These are phyloP conservation scores for Fusarium falciforme DNA, from an alignment of 2,329 filamentous ascomycete genomes.

Conservation along the genomic window DNA sequence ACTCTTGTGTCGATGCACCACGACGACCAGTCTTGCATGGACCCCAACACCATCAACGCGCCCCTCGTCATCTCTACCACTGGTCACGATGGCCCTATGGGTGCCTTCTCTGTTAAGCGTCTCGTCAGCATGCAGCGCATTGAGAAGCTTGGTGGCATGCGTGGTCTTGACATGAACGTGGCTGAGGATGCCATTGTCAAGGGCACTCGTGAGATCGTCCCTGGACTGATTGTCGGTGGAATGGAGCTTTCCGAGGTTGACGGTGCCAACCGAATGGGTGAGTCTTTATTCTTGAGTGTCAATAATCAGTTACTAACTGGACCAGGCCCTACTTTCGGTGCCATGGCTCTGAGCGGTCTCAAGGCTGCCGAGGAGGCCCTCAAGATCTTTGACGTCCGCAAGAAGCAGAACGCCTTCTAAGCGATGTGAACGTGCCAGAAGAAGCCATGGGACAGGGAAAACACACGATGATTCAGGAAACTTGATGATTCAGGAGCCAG, in stretches of 20 bases:
- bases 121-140: conserved; percentile 89
- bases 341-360: conserved; percentile 88
- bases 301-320: not conserved
- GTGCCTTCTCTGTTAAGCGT: conserved; percentile 90
- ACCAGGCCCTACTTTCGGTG: conserved; percentile 80
- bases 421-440: not conserved
- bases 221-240: conserved; percentile 90
- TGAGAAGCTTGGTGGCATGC: conserved; percentile 89
- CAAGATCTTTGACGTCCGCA: conserved; percentile 79
- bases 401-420: conserved; percentile 78
- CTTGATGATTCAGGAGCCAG: not conserved
- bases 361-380: conserved; percentile 92
- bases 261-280: conserved; percentile 89
- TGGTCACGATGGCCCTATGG: conserved; percentile 90
- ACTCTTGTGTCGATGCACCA: conserved; percentile 89
- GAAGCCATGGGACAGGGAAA: not conserved
- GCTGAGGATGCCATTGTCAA: conserved; percentile 96
- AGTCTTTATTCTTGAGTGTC: conserved; percentile 11
- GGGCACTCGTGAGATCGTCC: conserved; percentile 86
- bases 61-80: conserved; percentile 90
- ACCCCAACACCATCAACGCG: conserved; percentile 96
- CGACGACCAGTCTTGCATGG: conserved; percentile 94
- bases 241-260: conserved; percentile 95
- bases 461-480: conserved; percentile 1
- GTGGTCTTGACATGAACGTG: conserved; percentile 90